Percentiles rank a stretch among this genome's conserved stretches.
Evolutionary conservation across 441 rosid species (phyloP).

Genomic region (Populus trichocarpa): DNA sequence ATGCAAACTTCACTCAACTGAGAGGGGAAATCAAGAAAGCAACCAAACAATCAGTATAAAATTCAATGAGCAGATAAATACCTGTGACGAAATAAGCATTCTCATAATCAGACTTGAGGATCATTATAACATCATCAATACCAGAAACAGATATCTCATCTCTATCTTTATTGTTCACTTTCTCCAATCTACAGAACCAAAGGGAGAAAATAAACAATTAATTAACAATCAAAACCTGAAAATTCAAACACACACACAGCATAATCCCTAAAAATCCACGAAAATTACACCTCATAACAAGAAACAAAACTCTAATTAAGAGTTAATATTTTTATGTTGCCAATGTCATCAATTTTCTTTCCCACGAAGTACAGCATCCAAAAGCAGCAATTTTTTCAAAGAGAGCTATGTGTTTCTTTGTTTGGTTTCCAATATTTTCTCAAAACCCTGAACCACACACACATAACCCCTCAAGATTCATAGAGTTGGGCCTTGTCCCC

Average conservation of each 20-base stretch:
- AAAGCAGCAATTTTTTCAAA: no score
- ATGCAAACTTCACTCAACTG: not conserved
- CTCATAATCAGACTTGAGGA: constrained; percentile 62
- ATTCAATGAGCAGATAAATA: constrained; percentile 10
- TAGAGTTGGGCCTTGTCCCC: no score
- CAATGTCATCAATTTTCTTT: no score
- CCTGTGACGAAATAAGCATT: constrained; percentile 91
- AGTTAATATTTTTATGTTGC: no score
- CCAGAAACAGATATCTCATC: constrained; percentile 33
- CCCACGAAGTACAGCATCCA: no score
- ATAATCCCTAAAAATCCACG: not conserved
- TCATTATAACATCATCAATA: constrained; percentile 46
- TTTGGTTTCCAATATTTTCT: no score
- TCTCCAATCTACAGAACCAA: constrained; percentile 15
- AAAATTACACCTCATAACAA: not conserved
- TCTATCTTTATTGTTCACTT: constrained; percentile 11
- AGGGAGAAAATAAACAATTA: not conserved
- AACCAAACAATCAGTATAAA: not conserved
- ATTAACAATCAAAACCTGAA: not conserved
- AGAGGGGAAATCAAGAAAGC: not conserved
- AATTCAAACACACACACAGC: not conserved
- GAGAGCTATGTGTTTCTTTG: no score
- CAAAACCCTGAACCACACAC: no score
- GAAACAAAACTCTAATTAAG: no score
- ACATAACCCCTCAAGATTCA: no score